Conservation (phyloP, 2,329 filamentous ascomycete species). For the Bertia moriformis region DNA sequence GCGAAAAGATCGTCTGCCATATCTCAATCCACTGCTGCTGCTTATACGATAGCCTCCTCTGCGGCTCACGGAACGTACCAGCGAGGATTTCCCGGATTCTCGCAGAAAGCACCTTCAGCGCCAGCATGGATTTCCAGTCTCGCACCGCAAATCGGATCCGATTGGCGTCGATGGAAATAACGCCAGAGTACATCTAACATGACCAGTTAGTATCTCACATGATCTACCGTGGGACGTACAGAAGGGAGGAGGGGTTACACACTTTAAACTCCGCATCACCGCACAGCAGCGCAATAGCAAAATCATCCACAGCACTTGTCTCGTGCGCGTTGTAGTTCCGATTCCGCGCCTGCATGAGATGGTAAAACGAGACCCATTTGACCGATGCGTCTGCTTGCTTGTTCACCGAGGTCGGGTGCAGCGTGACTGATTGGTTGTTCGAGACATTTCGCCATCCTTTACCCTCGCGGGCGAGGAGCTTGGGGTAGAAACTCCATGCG, state of each 20-base stretch:
- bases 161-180: conserved; percentile 77
- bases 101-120: conserved; percentile 66
- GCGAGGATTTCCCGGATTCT: conserved; percentile 64
- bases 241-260: conserved; percentile 12
- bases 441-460: conserved; percentile 83
- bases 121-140: conserved; percentile 83
- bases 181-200: conserved; percentile 64
- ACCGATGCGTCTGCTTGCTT: conserved; percentile 46
- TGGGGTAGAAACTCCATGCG: conserved; percentile 91
- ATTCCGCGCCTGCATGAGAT: conserved; percentile 66
- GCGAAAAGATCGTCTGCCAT: conserved; percentile 56
- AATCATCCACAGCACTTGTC: conserved; percentile 66
- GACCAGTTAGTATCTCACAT: neutral
- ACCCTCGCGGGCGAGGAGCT: conserved; percentile 66
- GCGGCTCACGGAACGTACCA: conserved; percentile 53
- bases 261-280: conserved; percentile 81
- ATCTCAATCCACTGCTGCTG: conserved; percentile 62
- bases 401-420: conserved; percentile 84
- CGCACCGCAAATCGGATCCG: conserved; percentile 67
- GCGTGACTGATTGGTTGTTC: conserved; percentile 78
- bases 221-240: neutral
- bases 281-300: conserved; percentile 70
- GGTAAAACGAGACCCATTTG: conserved; percentile 85
- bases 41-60: conserved; percentile 45
- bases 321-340: conserved; percentile 81